Percentiles rank a stretch among this genome's conserved stretches.
phyloP scores from a whole-genome alignment of 768 basidiomycete genomes.

The Gelatoporia subvermispora region DNA sequence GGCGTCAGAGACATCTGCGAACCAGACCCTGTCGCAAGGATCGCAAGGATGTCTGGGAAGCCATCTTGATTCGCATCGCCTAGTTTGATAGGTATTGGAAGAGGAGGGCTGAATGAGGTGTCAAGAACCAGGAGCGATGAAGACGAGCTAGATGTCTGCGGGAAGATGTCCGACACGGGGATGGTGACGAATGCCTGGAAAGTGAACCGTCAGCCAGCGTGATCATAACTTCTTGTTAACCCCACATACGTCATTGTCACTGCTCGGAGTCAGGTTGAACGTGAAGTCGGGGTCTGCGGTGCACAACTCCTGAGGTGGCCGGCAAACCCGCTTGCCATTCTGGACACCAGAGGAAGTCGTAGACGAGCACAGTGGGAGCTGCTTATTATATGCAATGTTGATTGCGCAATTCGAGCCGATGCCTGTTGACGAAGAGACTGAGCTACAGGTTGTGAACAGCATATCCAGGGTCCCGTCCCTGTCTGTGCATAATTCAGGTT shows the following conservation, averaged over 20 bases:
- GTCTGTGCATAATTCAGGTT: conserved; percentile 42
- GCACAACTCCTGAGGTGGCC: conserved; percentile 79
- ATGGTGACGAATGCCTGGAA: conserved; percentile 64
- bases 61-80: conserved; percentile 94
- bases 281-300: conserved; percentile 73
- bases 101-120: conserved; percentile 52
- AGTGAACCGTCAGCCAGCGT: not conserved
- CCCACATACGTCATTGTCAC: conserved; percentile 45
- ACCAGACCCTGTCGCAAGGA: conserved; percentile 42
- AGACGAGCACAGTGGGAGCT: conserved; percentile 74
- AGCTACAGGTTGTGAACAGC: conserved; percentile 80
- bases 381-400: conserved; percentile 92
- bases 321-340: conserved; percentile 55
- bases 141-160: conserved; percentile 24
- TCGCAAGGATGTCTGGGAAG: conserved; percentile 80
- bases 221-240: not conserved
- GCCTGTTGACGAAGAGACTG: conserved; percentile 63
- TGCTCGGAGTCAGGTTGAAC: conserved; percentile 57
- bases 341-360: conserved; percentile 44
- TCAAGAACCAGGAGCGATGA: conserved; percentile 68
- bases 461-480: conserved; percentile 96
- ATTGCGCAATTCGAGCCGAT: conserved; percentile 74
- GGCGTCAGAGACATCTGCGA: conserved; percentile 41
- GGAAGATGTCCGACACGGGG: conserved; percentile 57
- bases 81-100: conserved; percentile 75